A percentile compares a stretch with the other conserved stretches of the same genome.
phyloP scores from a whole-genome alignment of 495 filamentous ascomycete species.

The Penicillium samsonianum region DNA sequence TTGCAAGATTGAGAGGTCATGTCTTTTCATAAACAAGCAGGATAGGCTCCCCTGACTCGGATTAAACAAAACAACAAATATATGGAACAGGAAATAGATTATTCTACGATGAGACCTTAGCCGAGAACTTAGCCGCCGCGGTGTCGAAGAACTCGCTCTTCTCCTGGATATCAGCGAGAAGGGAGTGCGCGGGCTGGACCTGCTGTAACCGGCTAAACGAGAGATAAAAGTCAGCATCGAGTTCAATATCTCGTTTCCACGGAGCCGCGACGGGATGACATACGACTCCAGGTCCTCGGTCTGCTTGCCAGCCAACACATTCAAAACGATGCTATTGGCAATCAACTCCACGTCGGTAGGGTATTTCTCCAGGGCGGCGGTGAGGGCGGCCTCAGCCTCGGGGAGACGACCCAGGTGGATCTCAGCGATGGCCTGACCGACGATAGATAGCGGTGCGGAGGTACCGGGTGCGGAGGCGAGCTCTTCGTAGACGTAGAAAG shows the following conservation, averaged over 20 bases:
- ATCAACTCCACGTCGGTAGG: constrained; percentile 69
- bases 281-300: constrained; percentile 61
- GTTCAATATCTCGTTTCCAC: background rate
- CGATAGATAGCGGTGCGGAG: constrained; percentile 60
- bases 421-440: constrained; percentile 89
- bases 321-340: constrained; percentile 79
- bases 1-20: constrained; percentile 28
- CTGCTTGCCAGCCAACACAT: constrained; percentile 71
- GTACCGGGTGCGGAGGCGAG: constrained; percentile 82
- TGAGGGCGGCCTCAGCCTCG: constrained; percentile 84
- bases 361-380: constrained; percentile 75
- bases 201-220: constrained; percentile 57
- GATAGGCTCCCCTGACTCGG: constrained; percentile 21
- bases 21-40: constrained; percentile 34
- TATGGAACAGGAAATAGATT: constrained; percentile 8
- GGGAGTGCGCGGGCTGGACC: constrained; percentile 59
- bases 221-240: constrained; percentile 15
- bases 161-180: constrained; percentile 69
- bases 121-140: constrained; percentile 73
- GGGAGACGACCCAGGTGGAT: constrained; percentile 85
- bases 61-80: constrained; percentile 27
- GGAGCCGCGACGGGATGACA: constrained; percentile 18
- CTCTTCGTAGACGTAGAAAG: constrained; percentile 98
- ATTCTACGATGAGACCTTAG: constrained; percentile 63
- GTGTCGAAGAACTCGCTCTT: constrained; percentile 80